Evolutionary conservation across 805 yeast genomes (phyloP), one percentile per base, ranked within the genome.

Genomic region (Cyberlindnera lachancei): DNA sequence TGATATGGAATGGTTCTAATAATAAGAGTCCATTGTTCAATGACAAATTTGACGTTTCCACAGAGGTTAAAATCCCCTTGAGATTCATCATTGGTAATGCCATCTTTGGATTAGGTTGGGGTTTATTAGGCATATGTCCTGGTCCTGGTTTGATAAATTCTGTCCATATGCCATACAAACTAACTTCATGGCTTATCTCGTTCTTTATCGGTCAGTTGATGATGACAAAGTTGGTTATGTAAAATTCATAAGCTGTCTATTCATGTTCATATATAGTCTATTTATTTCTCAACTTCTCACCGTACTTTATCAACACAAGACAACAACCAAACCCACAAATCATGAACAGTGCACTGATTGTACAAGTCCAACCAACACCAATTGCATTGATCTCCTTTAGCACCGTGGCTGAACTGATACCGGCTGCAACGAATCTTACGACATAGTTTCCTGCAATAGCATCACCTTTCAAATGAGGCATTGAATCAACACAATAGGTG

Each of bases 341-440:
- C 17, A 70, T 41, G 7, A 65, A 56, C 21, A 58, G 41, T 1
- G 73, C 75, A 17, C 69, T 59, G 13, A 72, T 62, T 0, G 78
- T 70, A 37, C 66, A 61, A 3, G 72, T 56, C 76, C 77, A 70
- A 5, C 79, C 80, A 26, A 73, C 59, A 0, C 79, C 79, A 26
- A 74, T 70, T 17, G 52, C 42, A 5, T 68, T 41, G 11, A 74
- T 56, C 23, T 68, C 66, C 11, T 58, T 52, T 18, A 74, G 52
- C 34, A 70, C 66, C 3, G 73, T 59, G 5, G 70, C 75, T 6
- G 74, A 61, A 1, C 70, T 69, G 7, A 73, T 50, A 2, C 73
- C 75, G 11, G 71, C 73, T 6, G 73, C 69, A 1, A 69, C 36
- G 42, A 64, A 72, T 30, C 81, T 52, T 2, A 66, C 50, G 30